Evolutionary conservation across 495 filamentous ascomycete genomes (phyloP).

Genomic region (Podospora didyma): DNA sequence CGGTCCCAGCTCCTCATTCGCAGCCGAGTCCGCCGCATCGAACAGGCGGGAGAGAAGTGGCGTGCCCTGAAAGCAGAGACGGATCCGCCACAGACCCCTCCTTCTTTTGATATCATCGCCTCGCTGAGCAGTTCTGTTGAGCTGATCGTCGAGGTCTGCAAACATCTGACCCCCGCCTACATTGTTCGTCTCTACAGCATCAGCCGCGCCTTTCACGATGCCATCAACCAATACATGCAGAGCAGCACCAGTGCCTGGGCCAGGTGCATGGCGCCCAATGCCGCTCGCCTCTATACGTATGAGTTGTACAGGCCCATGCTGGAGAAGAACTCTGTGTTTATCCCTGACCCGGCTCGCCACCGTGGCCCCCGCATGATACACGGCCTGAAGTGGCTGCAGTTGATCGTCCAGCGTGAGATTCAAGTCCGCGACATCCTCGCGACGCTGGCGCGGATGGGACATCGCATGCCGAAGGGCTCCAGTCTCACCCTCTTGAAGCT

Average conservation of each 20-base stretch:
- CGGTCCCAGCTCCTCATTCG: not conserved
- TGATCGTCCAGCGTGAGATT: slow-evolving; percentile 26
- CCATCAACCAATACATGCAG: slow-evolving; percentile 43
- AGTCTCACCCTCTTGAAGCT: slow-evolving; percentile 50
- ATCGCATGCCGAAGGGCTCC: slow-evolving; percentile 44
- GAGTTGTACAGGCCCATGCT: slow-evolving; percentile 6
- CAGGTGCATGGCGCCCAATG: slow-evolving; percentile 35
- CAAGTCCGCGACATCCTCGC: slow-evolving; percentile 50
- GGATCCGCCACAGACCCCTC: not conserved
- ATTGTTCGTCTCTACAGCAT: slow-evolving; percentile 56
- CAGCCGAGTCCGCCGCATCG: not conserved
- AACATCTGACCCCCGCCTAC: slow-evolving; percentile 43
- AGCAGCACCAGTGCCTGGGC: slow-evolving; percentile 30
- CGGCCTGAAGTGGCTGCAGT: slow-evolving; percentile 27
- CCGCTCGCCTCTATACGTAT: slow-evolving; percentile 50
- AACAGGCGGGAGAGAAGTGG: not conserved
- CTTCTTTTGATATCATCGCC: slow-evolving; percentile 46
- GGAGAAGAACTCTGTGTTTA: slow-evolving; percentile 29
- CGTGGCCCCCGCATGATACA: slow-evolving; percentile 20
- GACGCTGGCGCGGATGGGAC: slow-evolving; percentile 45
- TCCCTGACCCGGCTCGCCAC: too few relatives aligned
- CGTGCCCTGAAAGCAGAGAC: not conserved
- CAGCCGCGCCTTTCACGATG: slow-evolving; percentile 50
- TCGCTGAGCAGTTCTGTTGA: slow-evolving; percentile 45
- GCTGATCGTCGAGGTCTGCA: slow-evolving; percentile 46